Base-by-base conservation (phyloP, 202 grass and related monocot genomes). In the Schoenoplectus tabernaemontani region DNA sequence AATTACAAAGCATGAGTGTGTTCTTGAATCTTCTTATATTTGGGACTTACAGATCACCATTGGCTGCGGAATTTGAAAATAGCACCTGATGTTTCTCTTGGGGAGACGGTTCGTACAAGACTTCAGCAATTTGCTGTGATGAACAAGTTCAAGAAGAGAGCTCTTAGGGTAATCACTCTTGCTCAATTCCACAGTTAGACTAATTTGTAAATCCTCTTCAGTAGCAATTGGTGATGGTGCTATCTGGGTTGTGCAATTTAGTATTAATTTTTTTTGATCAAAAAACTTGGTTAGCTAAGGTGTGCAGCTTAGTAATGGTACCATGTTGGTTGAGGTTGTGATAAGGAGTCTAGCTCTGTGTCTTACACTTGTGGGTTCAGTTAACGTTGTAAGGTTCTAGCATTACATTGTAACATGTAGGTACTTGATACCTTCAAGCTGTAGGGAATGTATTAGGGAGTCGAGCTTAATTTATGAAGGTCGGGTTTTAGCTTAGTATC, bases 131-230 rank as follows among this genome's bases (percentile, higher is more conserved):
- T 96, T 87, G 28, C 88, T 84, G 90, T 91, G 77, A 90, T 96
- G 93, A 96, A 96, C 84, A 96, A 96, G 84, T 93, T 96, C 80
- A 96, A 96, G 84, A 96, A 96, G 80, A 92, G 89, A 87, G 88
- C 90, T 22, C 81, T 96, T 22, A 87, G 86, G 88, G 93, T 96
- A 93, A 84, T 84, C 42, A 65, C 82, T n/a, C n/a, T n/a, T n/a
- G n/a, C n/a, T n/a, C n/a, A n/a, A n/a, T n/a, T n/a, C n/a, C n/a
- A 4, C 48, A 56, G 50, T 75, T 56, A 19, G 17, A 75, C 26
- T 20, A 36, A 56, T 51, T 74, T 75, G 8, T 19, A 7, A 16
- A 75, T 36, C 23, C 30, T 56, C 23, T 75, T 37, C 11, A 10
- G 46, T 54, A 19, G 70, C 46, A 1, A 54, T 43, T 61, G 22